Evolutionary conservation across 1,284 basidiomycete species (phyloP), one percentile per base, ranked within the genome.

Genomic region (Ceratobasidium sp.): DNA sequence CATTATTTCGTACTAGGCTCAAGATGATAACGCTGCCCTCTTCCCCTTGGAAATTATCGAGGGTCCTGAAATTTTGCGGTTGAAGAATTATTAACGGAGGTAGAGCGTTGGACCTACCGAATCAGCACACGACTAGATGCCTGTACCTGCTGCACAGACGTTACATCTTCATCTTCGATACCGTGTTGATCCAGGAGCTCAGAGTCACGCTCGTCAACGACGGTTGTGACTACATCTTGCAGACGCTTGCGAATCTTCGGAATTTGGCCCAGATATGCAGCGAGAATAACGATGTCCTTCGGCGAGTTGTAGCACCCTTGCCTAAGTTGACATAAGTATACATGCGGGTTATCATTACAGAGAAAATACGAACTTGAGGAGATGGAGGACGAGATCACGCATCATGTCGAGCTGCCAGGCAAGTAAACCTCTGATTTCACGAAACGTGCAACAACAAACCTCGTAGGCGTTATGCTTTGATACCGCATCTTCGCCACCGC

Each of bases 211-310:
- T 93, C 93, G 80, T 93, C 92, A 44, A 94, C 87, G 30, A 91
- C 83, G 2, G 93, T 88, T 0, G 88, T 87, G 16, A 94, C 87
- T 67, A 89, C 79, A 50, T 84, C 81, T 27, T 82, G 80, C 8
- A 92, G 83, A 0, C 87, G 88, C 74, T 90, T 87, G 44, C 89
- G 84, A 14, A 94, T 85, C 46, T 87, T 87, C 1, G 88, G 87
- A 1, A 94, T 86, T 81, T 94, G 93, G 0, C 93, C 92, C 3
- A 93, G 88, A 81, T 94, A 94, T 0, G 92, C 92, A 80, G 91
- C 93, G 12, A 94, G 84, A 8, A 94, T 90, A 8, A 91, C 92
- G 50, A 94, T 93, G 79, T 93, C 91, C 1, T 92, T 92, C 48
- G 90, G 88, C 10, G 86, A 81, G 0, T 87, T 87, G 80, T 91